Evolutionary conservation across 2,329 filamentous ascomycete genomes (phyloP).

Genomic region (Phialophora tarda): DNA sequence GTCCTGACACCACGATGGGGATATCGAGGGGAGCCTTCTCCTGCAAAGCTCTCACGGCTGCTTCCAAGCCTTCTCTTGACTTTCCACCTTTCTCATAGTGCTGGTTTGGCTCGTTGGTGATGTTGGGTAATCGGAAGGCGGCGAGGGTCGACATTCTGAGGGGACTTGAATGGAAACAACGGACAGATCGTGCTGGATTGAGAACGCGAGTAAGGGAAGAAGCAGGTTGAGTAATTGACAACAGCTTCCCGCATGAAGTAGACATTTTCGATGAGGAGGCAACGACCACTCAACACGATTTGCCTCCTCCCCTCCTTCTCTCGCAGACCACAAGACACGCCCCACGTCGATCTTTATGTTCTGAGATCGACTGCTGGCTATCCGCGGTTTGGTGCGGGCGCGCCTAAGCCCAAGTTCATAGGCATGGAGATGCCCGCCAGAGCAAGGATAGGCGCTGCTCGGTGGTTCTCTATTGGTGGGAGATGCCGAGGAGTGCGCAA

Average conservation of each 20-base stretch:
- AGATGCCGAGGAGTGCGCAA: background rate
- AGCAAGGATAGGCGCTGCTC: conserved; percentile 16
- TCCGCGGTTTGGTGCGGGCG: conserved; percentile 23
- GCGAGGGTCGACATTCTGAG: conserved; percentile 67
- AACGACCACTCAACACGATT: conserved; percentile 18
- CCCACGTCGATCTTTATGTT: conserved; percentile 25
- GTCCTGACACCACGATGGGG: conserved; percentile 81
- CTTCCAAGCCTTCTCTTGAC: conserved; percentile 75
- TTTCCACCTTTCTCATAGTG: conserved; percentile 84
- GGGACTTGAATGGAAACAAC: conserved; percentile 26
- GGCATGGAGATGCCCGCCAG: conserved; percentile 30
- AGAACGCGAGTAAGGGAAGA: conserved; percentile 23
- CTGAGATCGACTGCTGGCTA: conserved; percentile 24
- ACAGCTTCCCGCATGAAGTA: conserved; percentile 24
- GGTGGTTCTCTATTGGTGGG: conserved; percentile 12
- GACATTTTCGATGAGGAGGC: conserved; percentile 25
- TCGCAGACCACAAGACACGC: conserved; percentile 17
- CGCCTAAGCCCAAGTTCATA: background rate
- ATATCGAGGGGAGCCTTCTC: conserved; percentile 74
- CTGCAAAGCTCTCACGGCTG: conserved; percentile 73
- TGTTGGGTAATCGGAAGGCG: conserved; percentile 82
- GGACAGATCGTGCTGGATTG: conserved; percentile 15
- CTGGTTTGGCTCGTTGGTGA: conserved; percentile 95
- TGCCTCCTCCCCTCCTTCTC: conserved; percentile 6
- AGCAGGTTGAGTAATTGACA: conserved; percentile 24